Evolutionary conservation across 1,284 basidiomycete genomes (phyloP), one percentile per base, ranked within the genome.

Genomic region (Quambalaria eucalypti): DNA sequence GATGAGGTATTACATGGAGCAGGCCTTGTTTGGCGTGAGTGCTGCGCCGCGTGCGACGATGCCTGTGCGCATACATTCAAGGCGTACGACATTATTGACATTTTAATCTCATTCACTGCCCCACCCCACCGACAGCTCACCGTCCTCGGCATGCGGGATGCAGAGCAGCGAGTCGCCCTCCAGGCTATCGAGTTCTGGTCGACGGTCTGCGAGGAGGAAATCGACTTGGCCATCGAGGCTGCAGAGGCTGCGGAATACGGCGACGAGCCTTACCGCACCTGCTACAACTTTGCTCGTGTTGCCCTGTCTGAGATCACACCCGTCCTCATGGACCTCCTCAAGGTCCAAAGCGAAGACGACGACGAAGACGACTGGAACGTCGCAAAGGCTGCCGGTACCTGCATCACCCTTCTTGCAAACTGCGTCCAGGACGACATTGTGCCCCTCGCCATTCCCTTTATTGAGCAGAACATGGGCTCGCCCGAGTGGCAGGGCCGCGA

Each of bases 161-260:
- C 79, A 16, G 91, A 98, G 68, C 90, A 95, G 70, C 81, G 84
- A 14, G 93, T 99, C 21, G 90, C 90, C 0, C 79, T 96, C 36
- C 93, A 99, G 78, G 95, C 95, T 19, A 87, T 99, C 62, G 93
- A 99, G 74, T 99, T 99, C 78, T 99, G 95, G 93, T 91, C 91
- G 2, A 97, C 93, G 4, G 93, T 98, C 6, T 97, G 92, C 73
- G 93, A 99, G 76, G 90, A 96, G 76, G 93, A 99, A 77, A 86
- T 90, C 47, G 91, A 96, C 61, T 80, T 97, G 54, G 85, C 86
- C n/a, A 82, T 90, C 62, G 91, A 97, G 75, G 87, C 88, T 1
- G 85, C 88, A 63, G 92, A 97, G 87, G 93, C 93, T 38, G 82
- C 83, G 54, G 88, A 91, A 61, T 96, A 89, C 63, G 88, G 87